Conservation (phyloP, 345 rosid species). For the Eucalyptus marginata region DNA sequence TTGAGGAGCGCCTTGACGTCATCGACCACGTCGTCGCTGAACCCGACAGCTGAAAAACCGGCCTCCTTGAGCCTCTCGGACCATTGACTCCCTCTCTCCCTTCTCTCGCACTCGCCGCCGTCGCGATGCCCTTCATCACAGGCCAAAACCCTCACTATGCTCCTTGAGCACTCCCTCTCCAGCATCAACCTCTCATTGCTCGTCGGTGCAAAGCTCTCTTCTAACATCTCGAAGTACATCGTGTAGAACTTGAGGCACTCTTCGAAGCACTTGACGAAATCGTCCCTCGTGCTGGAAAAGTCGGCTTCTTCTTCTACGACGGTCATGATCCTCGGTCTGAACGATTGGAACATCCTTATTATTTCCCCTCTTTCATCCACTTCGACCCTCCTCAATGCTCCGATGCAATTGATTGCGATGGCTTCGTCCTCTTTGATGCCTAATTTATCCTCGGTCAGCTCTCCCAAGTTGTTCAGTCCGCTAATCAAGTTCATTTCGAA, state of each 20-base stretch:
- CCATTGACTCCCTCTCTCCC: constrained; percentile 64
- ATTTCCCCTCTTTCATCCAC: constrained; percentile 24
- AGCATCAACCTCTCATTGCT: constrained; percentile 64
- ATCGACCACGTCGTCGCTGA: constrained; percentile 58
- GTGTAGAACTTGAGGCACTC: constrained; percentile 62
- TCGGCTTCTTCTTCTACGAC: constrained; percentile 77
- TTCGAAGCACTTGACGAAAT: constrained; percentile 54
- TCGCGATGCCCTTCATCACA: constrained; percentile 13
- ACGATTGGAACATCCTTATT: constrained; percentile 29
- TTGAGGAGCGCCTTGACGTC: constrained; percentile 68
- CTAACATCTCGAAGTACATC: constrained; percentile 58
- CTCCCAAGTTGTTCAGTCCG: constrained; percentile 20
- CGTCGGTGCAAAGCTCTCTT: constrained; percentile 47
- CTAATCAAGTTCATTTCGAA: constrained; percentile 46
- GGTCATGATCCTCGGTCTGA: constrained; percentile 40
- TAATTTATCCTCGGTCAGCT: constrained; percentile 35
- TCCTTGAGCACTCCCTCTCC: constrained; percentile 60
- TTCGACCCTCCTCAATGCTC: constrained; percentile 32
- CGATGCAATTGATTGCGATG: constrained; percentile 48
- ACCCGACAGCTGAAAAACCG: constrained; percentile 16
- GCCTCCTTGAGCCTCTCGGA: constrained; percentile 19
- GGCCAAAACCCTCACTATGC: constrained; percentile 64
- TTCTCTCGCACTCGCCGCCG: constrained; percentile 36
- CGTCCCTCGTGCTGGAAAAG: constrained; percentile 31
- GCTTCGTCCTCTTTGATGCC: constrained; percentile 50